Evolutionary conservation across 345 rosid genomes (phyloP), one percentile per base, ranked within the genome.

Genomic region (Euphorbia tirucalli): DNA sequence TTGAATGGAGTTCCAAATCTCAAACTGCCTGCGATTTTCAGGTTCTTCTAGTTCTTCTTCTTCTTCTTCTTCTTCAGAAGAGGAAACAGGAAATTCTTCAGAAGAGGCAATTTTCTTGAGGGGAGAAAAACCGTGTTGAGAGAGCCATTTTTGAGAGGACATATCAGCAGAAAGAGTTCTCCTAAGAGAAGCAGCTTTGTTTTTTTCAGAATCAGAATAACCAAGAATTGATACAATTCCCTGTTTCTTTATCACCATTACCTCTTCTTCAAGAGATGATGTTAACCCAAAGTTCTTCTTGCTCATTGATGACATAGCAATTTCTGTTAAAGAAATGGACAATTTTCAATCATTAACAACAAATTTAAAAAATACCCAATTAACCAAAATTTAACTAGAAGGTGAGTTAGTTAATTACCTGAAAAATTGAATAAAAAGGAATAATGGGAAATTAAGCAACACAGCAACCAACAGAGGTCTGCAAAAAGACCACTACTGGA

Each of bases 111-210:
- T 82, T 79, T 84, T 88, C 77, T 88, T 87, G 75, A 87, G 80
- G 4, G n/a, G n/a, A n/a, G n/a, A n/a, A n/a, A n/a, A n/a, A n/a
- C 85, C 90, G 62, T 87, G 76, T 27, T 79, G 88, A 4, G 85
- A 35, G 6, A 74, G 70, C 97, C 97, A 90, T 61, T 83, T 90
- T 62, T 81, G 82, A 74, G 97, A 92, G 3, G 95, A 90, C 91
- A 94, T 85, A 68, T 92, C 96, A 15, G 97, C 96, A 0, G 97
- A 90, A 30, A 90, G 86, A 30, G 99, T 92, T 58, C 97, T 70
- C 31, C 89, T 79, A 1, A 95, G 85, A 4, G 98, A 87, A 41
- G 43, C 77, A 66, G 91, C 31, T 31, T 32, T 69, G 39, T 43
- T 74, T 43, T 39, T 75, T 16, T 82, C 81, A 37, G 71, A 43